Conservation (phyloP, 2,329 filamentous ascomycete species). For the Colletotrichum orbiculare region DNA sequence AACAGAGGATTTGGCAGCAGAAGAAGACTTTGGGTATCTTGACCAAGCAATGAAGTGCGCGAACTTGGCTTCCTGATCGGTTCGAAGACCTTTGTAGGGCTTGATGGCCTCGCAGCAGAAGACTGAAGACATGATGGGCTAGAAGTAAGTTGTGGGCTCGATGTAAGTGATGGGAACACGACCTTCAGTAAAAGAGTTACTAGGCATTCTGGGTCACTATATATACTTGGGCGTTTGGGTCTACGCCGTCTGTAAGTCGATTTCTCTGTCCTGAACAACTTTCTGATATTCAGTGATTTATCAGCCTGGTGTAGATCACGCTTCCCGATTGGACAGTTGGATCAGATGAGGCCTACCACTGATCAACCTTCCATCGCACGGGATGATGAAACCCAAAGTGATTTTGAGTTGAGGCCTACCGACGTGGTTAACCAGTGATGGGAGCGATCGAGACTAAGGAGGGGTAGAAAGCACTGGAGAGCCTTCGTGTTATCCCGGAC, state of each 20-base stretch:
- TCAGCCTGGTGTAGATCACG: too few relatives aligned
- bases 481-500: neutral
- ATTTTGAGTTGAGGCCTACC: conserved; percentile 28
- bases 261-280: too few relatives aligned
- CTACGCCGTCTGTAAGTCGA: too few relatives aligned
- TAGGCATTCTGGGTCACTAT: too few relatives aligned
- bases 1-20: conserved; percentile 12
- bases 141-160: conserved; percentile 32
- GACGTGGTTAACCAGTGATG: neutral
- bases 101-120: conserved; percentile 42
- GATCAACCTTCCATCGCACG: neutral
- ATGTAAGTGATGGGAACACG: neutral
- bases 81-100: conserved; percentile 41
- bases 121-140: conserved; percentile 38
- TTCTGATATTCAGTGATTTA: too few relatives aligned
- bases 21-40: conserved; percentile 39
- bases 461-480: too few relatives aligned
- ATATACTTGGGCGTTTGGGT: too few relatives aligned
- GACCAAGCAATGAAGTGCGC: conserved; percentile 46
- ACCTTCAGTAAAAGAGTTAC: too few relatives aligned
- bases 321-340: neutral
- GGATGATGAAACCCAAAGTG: neutral
- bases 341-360: conserved; percentile 20
- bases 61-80: conserved; percentile 43
- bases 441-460: too few relatives aligned